Evolutionary conservation across 169 alveolate genomes (phyloP).

Genomic region (Plasmodium yoelii): DNA sequence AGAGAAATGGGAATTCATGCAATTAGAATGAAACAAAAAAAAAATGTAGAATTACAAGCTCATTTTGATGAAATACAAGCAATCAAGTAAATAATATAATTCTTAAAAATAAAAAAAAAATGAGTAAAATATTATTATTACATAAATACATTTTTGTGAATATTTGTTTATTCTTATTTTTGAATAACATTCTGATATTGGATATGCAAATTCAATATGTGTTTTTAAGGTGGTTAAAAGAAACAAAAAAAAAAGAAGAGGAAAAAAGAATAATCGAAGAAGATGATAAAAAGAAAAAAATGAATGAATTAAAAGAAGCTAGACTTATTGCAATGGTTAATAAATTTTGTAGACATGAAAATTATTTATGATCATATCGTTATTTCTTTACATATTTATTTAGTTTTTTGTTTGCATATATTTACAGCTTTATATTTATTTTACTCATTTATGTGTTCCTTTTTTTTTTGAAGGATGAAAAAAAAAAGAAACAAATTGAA

Average conservation of each 20-base stretch:
- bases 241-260: conserved; percentile 49
- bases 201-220: conserved; percentile 1
- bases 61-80: conserved; percentile 75
- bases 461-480: conserved; percentile 21
- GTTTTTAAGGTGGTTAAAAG: conserved; percentile 68
- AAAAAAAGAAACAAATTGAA: conserved; percentile 42
- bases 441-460: not conserved
- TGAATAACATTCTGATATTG: not conserved
- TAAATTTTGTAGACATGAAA: not conserved
- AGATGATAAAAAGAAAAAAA: conserved; percentile 51
- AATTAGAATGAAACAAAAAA: conserved; percentile 72
- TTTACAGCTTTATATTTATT: not conserved
- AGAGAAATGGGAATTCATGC: conserved; percentile 64
- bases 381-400: not conserved
- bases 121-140: not conserved
- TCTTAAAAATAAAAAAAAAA: not conserved
- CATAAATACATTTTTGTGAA: not conserved
- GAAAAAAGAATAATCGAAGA: conserved; percentile 45
- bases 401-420: not conserved
- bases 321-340: conserved; percentile 69
- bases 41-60: conserved; percentile 55
- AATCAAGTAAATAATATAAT: conserved; percentile 25
- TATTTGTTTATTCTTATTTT: not conserved
- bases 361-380: not conserved
- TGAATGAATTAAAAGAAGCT: conserved; percentile 56